Conservation (phyloP, 495 filamentous ascomycete genomes). For the Jackrogersella multiformis region DNA sequence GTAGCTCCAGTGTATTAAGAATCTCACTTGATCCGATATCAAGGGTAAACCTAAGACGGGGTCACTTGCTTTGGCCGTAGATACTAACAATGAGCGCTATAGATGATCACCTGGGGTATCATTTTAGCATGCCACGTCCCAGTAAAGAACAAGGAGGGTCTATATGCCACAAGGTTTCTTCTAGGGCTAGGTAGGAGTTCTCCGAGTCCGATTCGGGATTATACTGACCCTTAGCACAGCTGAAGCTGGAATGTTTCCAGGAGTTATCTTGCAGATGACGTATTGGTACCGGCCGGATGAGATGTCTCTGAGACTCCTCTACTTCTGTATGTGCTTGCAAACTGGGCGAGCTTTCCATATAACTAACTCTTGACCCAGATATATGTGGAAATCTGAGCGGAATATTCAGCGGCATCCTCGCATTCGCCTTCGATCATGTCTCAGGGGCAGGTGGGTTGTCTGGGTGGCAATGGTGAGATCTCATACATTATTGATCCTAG, state of each 20-base stretch:
- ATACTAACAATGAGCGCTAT: background rate
- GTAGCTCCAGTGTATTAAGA: background rate
- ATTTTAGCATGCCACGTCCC: constrained; percentile 50
- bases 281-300: constrained; percentile 60
- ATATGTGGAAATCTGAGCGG: constrained; percentile 47
- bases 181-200: constrained; percentile 45
- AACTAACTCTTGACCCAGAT: constrained; percentile 20
- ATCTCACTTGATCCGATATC: background rate
- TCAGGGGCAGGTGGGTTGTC: constrained; percentile 48
- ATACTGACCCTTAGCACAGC: constrained; percentile 24
- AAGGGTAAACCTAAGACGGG: background rate
- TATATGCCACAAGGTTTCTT: constrained; percentile 51
- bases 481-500: background rate
- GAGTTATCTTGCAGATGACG: constrained; percentile 52
- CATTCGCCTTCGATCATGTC: constrained; percentile 51
- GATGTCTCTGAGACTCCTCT: constrained; percentile 50
- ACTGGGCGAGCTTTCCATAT: background rate
- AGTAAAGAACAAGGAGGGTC: constrained; percentile 47
- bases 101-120: constrained; percentile 52
- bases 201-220: background rate
- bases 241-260: constrained; percentile 56
- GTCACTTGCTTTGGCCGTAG: background rate
- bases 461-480: constrained; percentile 54
- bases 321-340: constrained; percentile 44
- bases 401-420: constrained; percentile 54